Base-by-base conservation (phyloP, 139 green algal species). In the Edaphochlamys debaryana region DNA sequence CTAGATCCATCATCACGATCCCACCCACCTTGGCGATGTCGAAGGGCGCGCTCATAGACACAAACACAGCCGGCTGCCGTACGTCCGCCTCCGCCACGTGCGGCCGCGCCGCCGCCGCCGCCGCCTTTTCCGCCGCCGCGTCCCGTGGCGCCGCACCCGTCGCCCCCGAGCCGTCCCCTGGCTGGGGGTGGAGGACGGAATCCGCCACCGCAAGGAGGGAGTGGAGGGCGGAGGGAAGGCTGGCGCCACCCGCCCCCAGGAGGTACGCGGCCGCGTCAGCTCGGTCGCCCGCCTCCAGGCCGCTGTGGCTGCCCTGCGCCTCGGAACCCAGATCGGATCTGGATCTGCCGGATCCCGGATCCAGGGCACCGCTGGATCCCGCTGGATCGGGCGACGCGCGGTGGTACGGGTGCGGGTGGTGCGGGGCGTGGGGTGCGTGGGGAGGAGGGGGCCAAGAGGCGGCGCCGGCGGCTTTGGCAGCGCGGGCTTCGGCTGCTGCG, bases 21-120 rank as follows among this genome's bases (percentile, higher is more conserved):
- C n/a, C n/a, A n/a, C n/a, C n/a, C n/a, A n/a, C n/a, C n/a, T 93
- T 92, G 0, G 85, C 86, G 22, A 98, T 95, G 88, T 98, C 92
- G 81, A 96, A 98, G 40, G 96, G 92, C 0, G 93, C 95, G 20
- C 87, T 84, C 86, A 92, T 90, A 4, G 76, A 66, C 15, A 95
- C 78, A 41, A 92, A 87, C 34, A 80, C 68, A 25, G 45, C 42
- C 25, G 91, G 91, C 81, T 91, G 89, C 27, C 90, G 85, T 0
- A 41, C 29, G 56, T 90, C 76, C 93, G 41, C 22, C 32, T 70
- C 74, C 1, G 32, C 11, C 34, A 41, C 29, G 11, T 25, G 3
- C 41, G 75, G 69, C 56, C 58, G 56, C 41, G 60, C 69, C n/a
- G 69, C 79, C 29, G 50, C 79, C 17, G 45, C 54, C 27, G 72